phyloP scores from a whole-genome alignment of 495 filamentous ascomycete genomes.

The Penicillium riverlandense region DNA sequence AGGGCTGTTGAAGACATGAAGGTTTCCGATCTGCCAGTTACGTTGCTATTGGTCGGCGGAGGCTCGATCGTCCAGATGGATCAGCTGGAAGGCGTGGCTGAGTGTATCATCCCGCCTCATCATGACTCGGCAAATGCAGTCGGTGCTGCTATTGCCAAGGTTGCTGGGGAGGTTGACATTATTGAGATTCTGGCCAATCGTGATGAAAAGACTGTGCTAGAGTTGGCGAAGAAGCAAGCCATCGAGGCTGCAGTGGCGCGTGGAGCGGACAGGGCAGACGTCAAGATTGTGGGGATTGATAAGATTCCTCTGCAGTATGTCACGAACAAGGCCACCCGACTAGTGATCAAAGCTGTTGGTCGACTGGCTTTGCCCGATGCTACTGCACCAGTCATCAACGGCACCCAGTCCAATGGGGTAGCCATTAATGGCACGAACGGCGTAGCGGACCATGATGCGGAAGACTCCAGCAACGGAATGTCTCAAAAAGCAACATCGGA shows the following conservation, averaged over 20 bases:
- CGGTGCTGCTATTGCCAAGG: conserved; percentile 46
- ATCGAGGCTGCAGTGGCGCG: conserved; percentile 33
- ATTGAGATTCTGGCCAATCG: conserved; percentile 31
- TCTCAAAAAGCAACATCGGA: neutral
- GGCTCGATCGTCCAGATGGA: conserved; percentile 16
- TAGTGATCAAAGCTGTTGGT: conserved; percentile 26
- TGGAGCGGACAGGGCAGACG: conserved; percentile 18
- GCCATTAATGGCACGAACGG: neutral
- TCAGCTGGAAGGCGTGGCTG: conserved; percentile 8
- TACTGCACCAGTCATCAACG: neutral
- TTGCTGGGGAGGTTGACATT: conserved; percentile 41
- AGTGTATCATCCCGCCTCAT: conserved; percentile 18
- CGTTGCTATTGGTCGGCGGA: conserved; percentile 16
- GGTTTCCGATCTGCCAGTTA: conserved; percentile 12
- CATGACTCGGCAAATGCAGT: conserved; percentile 48
- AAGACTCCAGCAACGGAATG: neutral
- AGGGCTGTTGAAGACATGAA: conserved; percentile 16
- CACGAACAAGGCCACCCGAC: conserved; percentile 22
- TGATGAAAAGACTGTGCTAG: conserved; percentile 21
- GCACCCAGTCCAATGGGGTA: too few relatives aligned
- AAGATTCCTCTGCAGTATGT: conserved; percentile 30
- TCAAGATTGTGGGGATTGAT: conserved; percentile 27
- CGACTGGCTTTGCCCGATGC: conserved; percentile 10
- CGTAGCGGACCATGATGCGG: conserved; percentile 1
- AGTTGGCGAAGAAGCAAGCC: conserved; percentile 30